phyloP scores from a whole-genome alignment of 2,329 filamentous ascomycete genomes.

The Epichloe amarillans region DNA sequence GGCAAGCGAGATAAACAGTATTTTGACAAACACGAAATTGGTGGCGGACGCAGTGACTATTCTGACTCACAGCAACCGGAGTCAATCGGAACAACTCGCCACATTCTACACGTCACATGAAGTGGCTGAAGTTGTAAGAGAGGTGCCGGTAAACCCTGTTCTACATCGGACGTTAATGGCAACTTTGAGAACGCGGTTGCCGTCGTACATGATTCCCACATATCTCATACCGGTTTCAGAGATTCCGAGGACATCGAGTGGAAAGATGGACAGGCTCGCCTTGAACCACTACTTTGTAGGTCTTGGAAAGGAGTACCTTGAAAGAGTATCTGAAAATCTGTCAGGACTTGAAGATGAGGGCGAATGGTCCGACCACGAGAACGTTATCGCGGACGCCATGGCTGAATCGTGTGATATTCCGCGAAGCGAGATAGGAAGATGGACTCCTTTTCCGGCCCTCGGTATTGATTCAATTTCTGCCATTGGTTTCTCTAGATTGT shows the following conservation, averaged over 20 bases:
- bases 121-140: slow-evolving; percentile 16
- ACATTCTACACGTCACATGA: slow-evolving; percentile 51
- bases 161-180: slow-evolving; percentile 37
- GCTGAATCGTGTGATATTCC: slow-evolving; percentile 34
- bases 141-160: slow-evolving; percentile 23
- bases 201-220: slow-evolving; percentile 68
- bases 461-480: slow-evolving; percentile 77
- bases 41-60: slow-evolving; percentile 53
- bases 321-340: slow-evolving; percentile 14
- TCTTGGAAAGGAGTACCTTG: slow-evolving; percentile 33
- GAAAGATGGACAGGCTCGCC: slow-evolving; percentile 53
- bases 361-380: slow-evolving; percentile 44
- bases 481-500: slow-evolving; percentile 49
- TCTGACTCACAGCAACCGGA: slow-evolving; percentile 31
- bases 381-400: slow-evolving; percentile 39
- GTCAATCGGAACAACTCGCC: slow-evolving; percentile 40
- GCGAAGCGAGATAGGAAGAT: slow-evolving; percentile 36
- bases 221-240: slow-evolving; percentile 55
- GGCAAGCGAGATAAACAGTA: slow-evolving; percentile 58
- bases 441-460: slow-evolving; percentile 62
- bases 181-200: slow-evolving; percentile 41
- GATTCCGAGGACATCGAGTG: slow-evolving; percentile 60
- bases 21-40: slow-evolving; percentile 36
- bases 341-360: slow-evolving; percentile 18
- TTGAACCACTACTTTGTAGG: slow-evolving; percentile 35